phyloP scores from a whole-genome alignment of 225 moss, liverwort and hornwort genomes.

The Anthoceros angustus region DNA sequence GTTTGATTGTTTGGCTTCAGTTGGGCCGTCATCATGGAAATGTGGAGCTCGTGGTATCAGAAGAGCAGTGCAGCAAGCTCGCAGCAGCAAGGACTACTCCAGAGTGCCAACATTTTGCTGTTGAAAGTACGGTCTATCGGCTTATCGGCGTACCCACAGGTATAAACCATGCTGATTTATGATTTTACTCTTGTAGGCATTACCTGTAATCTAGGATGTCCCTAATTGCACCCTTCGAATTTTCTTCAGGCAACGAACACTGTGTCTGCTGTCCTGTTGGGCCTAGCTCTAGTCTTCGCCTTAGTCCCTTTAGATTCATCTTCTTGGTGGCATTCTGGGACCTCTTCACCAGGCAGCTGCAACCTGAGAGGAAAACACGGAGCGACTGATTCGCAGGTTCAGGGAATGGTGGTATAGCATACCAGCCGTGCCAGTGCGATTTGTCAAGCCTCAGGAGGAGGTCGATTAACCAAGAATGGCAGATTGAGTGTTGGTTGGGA shows the following conservation, averaged over 20 bases:
- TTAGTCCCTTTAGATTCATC: slow-evolving; percentile 49
- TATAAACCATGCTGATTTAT: slow-evolving; percentile 3
- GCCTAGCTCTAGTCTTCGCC: slow-evolving; percentile 32
- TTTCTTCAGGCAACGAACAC: slow-evolving; percentile 45
- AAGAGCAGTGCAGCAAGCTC: slow-evolving; percentile 77
- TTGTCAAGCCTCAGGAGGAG: slow-evolving; percentile 34
- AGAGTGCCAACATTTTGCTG: slow-evolving; percentile 65
- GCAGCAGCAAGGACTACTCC: slow-evolving; percentile 55
- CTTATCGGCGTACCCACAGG: slow-evolving; percentile 68
- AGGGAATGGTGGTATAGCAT: slow-evolving; percentile 95
- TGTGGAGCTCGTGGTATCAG: slow-evolving; percentile 58
- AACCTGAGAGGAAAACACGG: slow-evolving; percentile 43
- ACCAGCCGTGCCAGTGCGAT: slow-evolving; percentile 73
- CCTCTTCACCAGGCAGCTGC: slow-evolving; percentile 55
- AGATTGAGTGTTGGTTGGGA: no score
- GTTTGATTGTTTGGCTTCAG: slow-evolving; percentile 46
- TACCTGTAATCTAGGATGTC: neutral
- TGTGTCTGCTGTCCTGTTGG: slow-evolving; percentile 38
- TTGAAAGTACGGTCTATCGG: slow-evolving; percentile 66
- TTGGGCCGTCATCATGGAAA: slow-evolving; percentile 28
- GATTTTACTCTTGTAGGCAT: neutral
- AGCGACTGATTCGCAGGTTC: slow-evolving; percentile 38
- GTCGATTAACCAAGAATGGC: neutral
- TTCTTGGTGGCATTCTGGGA: slow-evolving; percentile 47
- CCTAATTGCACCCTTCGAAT: neutral